Evolutionary conservation across 148 eudicot species (phyloP).

Genomic region (Rhododendron simsii): DNA sequence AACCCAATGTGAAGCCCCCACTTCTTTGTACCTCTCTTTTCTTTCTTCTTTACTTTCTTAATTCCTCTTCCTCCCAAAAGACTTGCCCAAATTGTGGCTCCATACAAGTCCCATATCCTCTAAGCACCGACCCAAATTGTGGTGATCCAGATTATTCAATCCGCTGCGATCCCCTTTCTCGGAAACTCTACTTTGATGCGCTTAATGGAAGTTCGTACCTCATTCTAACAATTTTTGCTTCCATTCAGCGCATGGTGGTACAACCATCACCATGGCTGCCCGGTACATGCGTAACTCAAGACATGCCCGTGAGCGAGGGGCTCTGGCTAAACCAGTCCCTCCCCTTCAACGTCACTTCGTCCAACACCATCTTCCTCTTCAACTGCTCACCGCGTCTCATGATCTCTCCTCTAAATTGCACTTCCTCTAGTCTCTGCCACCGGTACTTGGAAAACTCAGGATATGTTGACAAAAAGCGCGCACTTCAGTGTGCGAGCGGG

Average conservation of each 20-base stretch:
- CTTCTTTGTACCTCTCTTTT: constrained; percentile 6
- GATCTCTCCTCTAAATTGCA: constrained; percentile 44
- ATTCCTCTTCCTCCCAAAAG: constrained; percentile 23
- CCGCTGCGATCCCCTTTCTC: constrained; percentile 30
- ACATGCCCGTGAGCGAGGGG: constrained; percentile 31
- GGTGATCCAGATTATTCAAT: constrained; percentile 28
- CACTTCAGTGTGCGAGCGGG: constrained; percentile 26
- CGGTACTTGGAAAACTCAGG: constrained; percentile 32
- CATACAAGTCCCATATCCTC: constrained; percentile 33
- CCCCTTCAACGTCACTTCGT: constrained; percentile 39
- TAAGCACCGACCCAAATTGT: constrained; percentile 35
- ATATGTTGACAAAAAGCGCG: constrained; percentile 22
- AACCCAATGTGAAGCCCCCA: not conserved
- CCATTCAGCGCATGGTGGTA: constrained; percentile 23
- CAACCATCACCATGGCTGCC: constrained; percentile 35
- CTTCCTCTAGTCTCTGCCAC: constrained; percentile 39
- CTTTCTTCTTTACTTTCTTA: constrained; percentile 18
- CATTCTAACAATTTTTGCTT: constrained; percentile 20
- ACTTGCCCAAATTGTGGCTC: constrained; percentile 41
- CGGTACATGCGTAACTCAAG: constrained; percentile 29
- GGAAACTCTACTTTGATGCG: constrained; percentile 34
- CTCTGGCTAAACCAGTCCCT: constrained; percentile 35
- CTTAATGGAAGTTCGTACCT: constrained; percentile 37
- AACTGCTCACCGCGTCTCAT: constrained; percentile 40
- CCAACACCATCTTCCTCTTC: constrained; percentile 41